A percentile compares a stretch with the other conserved stretches of the same genome.
These are phyloP conservation scores for Paracoccidioides brasiliensis DNA, from an alignment of 2,329 filamentous ascomycete species.

Conservation along the genomic window DNA sequence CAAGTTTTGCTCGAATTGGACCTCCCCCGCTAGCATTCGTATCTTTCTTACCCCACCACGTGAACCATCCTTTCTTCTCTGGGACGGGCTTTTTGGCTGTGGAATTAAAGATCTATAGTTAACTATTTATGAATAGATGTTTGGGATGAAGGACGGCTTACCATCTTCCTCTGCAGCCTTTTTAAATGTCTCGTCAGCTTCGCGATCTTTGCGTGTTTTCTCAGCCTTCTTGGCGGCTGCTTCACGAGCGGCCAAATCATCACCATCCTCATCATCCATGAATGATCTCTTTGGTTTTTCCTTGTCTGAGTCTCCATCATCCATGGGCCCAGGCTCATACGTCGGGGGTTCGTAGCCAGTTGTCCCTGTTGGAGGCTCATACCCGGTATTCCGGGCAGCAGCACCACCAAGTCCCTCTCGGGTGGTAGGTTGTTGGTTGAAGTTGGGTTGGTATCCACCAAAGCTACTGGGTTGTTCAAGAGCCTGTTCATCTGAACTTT, in stretches of 20 bases:
- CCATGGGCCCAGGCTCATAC: constrained; percentile 33
- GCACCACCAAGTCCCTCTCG: background rate
- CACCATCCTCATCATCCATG: constrained; percentile 62
- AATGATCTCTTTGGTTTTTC: constrained; percentile 58
- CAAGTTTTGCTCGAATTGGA: constrained; percentile 83
- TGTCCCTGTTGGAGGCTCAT: constrained; percentile 20
- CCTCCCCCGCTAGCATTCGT: constrained; percentile 45
- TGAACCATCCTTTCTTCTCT: constrained; percentile 57
- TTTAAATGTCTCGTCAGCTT: constrained; percentile 74
- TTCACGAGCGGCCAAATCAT: constrained; percentile 44
- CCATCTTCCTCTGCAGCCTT: constrained; percentile 63
- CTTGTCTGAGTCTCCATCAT: constrained; percentile 38
- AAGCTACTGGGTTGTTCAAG: background rate
- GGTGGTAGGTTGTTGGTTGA: background rate
- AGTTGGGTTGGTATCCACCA: background rate
- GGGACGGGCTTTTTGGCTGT: constrained; percentile 24
- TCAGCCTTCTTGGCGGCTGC: constrained; percentile 45
- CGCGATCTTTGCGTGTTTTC: constrained; percentile 56
- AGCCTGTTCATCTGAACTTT: constrained; percentile 7
- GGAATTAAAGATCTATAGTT: constrained; percentile 32
- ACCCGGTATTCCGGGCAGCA: constrained; percentile 17
- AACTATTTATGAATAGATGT: constrained; percentile 12
- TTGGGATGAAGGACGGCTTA: constrained; percentile 19
- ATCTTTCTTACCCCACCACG: constrained; percentile 58
- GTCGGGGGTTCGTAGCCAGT: constrained; percentile 18